Conservation (phyloP, 805 yeast species). For the Nakazawaea anatomiae region DNA sequence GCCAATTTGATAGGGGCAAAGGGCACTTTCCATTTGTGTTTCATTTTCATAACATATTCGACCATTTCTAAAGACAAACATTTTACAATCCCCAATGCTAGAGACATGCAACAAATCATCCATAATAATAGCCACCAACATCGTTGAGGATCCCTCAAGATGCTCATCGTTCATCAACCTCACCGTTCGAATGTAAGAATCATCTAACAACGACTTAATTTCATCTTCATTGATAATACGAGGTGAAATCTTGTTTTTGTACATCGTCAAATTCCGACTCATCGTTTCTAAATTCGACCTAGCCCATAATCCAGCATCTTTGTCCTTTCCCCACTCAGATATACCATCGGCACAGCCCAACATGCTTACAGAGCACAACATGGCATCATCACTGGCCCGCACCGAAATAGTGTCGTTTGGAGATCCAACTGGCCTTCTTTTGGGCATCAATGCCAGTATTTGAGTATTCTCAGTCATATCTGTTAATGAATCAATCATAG, state of each 20-base stretch:
- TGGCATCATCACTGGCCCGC: conserved; percentile 53
- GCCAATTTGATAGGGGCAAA: conserved; percentile 52
- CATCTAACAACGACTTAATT: conserved; percentile 37
- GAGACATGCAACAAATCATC: conserved; percentile 40
- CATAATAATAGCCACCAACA: conserved; percentile 40
- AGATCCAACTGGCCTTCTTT: conserved; percentile 45
- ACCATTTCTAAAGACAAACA: conserved; percentile 42
- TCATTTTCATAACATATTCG: conserved; percentile 35
- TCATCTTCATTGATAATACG: conserved; percentile 23
- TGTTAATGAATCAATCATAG: conserved; percentile 40
- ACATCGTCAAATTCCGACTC: conserved; percentile 30
- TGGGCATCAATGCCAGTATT: conserved; percentile 36
- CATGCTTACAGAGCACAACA: conserved; percentile 46
- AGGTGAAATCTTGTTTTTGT: conserved; percentile 38
- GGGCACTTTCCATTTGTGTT: conserved; percentile 37
- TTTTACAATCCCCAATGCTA: conserved; percentile 47
- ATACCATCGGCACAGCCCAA: conserved; percentile 54
- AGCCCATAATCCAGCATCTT: conserved; percentile 47
- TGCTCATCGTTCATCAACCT: conserved; percentile 44
- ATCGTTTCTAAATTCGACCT: conserved; percentile 46
- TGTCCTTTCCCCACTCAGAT: conserved; percentile 45
- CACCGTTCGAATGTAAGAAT: conserved; percentile 40
- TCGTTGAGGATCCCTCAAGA: conserved; percentile 44
- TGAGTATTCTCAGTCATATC: conserved; percentile 45
- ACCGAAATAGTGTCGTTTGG: conserved; percentile 47